Conservation (phyloP, 179 eudicot species). For the Amaranthus tricolor region DNA sequence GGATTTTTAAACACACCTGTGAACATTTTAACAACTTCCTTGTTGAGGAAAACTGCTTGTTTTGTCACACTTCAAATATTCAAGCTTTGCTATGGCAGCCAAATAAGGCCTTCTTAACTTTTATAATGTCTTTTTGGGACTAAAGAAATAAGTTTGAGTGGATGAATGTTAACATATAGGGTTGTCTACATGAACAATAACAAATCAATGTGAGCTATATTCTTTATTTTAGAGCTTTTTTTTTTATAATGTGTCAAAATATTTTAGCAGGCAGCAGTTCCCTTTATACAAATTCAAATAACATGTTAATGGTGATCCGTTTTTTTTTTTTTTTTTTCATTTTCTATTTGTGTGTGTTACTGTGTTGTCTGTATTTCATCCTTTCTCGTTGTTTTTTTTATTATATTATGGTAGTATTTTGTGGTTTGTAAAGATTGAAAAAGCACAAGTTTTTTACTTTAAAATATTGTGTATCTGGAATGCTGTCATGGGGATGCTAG, state of each 20-base stretch:
- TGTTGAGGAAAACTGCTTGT: not conserved
- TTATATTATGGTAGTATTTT: not conserved
- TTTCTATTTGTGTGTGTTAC: not conserved
- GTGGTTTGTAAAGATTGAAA: not conserved
- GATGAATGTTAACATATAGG: not conserved
- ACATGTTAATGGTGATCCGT: no score
- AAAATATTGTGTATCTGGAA: not conserved
- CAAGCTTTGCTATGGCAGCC: not conserved
- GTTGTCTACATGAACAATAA: not conserved
- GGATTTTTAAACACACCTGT: not conserved
- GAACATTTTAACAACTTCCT: not conserved
- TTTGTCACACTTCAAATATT: not conserved
- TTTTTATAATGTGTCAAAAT: no score
- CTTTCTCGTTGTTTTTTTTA: not conserved
- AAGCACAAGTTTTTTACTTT: not conserved
- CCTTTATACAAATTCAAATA: no score
- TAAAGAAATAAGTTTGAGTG: not conserved
- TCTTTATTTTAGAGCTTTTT: no score
- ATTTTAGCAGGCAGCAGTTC: no score
- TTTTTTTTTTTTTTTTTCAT: no score
- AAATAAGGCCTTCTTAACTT: not conserved
- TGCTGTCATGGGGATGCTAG: not conserved
- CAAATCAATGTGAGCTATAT: no score
- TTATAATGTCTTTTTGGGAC: not conserved
- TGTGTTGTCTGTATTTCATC: not conserved